A percentile compares a stretch with the other conserved stretches of the same genome.
These are phyloP conservation scores for Fusarium scirpi DNA, from an alignment of 2,329 filamentous ascomycete species.

Conservation along the genomic window DNA sequence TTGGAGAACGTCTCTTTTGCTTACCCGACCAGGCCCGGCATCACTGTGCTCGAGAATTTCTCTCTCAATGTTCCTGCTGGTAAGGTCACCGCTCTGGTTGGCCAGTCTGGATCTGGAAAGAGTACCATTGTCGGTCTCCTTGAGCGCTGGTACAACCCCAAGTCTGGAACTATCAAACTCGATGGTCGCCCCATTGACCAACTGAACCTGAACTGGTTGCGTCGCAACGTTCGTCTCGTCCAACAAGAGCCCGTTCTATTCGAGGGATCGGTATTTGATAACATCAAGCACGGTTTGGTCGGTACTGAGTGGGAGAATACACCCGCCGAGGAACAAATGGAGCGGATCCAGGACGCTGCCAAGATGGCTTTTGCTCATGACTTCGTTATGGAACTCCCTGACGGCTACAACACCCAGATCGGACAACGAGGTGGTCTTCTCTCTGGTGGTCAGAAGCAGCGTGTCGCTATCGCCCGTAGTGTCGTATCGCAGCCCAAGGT, in stretches of 20 bases:
- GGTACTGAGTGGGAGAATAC: constrained; percentile 55
- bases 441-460: constrained; percentile 75
- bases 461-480: constrained; percentile 73
- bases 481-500: constrained; percentile 71
- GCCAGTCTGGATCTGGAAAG: constrained; percentile 55
- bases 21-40: constrained; percentile 59
- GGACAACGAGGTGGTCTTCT: constrained; percentile 73
- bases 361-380: constrained; percentile 63
- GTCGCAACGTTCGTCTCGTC: constrained; percentile 54
- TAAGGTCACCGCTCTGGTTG: constrained; percentile 58
- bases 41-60: constrained; percentile 57
- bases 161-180: constrained; percentile 51
- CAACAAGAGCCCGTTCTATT: constrained; percentile 60
- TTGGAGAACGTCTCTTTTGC: constrained; percentile 58
- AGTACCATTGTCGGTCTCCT: constrained; percentile 56
- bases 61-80: constrained; percentile 58
- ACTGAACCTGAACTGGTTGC: constrained; percentile 56
- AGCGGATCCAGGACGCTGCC: constrained; percentile 60
- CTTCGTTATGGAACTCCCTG: constrained; percentile 61
- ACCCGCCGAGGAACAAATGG: constrained; percentile 56
- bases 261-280: constrained; percentile 64
- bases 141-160: constrained; percentile 56
- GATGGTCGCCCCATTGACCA: constrained; percentile 51
- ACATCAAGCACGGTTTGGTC: constrained; percentile 64
- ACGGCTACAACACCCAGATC: constrained; percentile 66